These are phyloP conservation scores for Penicillium mononematosum DNA, from an alignment of 495 filamentous ascomycete genomes.

Conservation along the genomic window DNA sequence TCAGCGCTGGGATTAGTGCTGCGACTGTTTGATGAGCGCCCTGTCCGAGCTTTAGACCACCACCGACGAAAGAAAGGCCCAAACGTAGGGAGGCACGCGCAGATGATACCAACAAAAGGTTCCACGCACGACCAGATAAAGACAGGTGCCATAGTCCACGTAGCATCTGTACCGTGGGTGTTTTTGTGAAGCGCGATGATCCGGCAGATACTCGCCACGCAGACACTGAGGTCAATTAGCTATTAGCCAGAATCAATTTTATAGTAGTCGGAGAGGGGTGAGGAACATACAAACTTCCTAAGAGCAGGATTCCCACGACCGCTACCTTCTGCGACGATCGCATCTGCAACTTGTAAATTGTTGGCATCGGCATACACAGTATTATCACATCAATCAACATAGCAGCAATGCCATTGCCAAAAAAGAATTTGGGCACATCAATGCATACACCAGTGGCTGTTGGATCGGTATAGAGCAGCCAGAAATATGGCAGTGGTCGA, in stretches of 20 bases:
- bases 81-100: conserved; percentile 1
- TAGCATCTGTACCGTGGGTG: neutral
- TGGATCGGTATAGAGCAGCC: neutral
- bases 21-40: neutral
- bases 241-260: neutral
- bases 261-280: neutral
- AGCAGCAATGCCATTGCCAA: conserved; percentile 1
- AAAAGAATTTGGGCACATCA: conserved; percentile 1
- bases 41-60: neutral
- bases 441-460: neutral
- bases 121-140: conserved; percentile 7
- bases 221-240: neutral
- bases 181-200: neutral
- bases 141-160: neutral
- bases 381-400: conserved; percentile 4
- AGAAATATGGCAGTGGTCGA: conserved; percentile 1
- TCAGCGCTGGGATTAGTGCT: neutral
- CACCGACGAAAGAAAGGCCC: conserved; percentile 3
- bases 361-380: neutral
- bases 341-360: neutral
- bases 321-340: neutral
- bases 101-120: conserved; percentile 1
- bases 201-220: neutral
- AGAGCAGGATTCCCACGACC: neutral
- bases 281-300: neutral